Base-by-base conservation (phyloP, 495 filamentous ascomycete species). In the Trichoderma reesei region DNA sequence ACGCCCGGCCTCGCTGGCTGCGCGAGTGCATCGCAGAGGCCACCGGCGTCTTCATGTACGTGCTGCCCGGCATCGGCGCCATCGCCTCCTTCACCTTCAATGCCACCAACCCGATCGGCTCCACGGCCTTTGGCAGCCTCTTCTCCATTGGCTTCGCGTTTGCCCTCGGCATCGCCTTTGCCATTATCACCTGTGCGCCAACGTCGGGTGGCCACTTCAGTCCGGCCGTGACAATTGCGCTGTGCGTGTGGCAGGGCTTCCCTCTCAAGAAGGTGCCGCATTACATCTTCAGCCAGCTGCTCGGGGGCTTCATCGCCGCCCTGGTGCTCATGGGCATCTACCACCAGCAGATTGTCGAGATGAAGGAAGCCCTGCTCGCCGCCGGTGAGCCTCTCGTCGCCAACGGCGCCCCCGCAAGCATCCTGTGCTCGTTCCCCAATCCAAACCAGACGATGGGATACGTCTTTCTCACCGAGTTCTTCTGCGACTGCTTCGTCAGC, bases 141-240 rank as follows among this genome's bases (percentile, higher is more conserved):
- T 77, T 82, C 66, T 74, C 78, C 62, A 79, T 82, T 61, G 80
- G 80, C 34, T 78, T 70, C 66, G 77, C 79, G 5, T 82, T 77
- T 66, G 79, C 79, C 34, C 66, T 83, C 48, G 81, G 81, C 10
- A 83, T 83, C 65, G 76, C 79, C 13, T 82, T 83, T 65, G 81
- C 81, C 39, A 82, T 83, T 70, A 80, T 82, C 60, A 76, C 76
- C 44, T 81, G 79, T 62, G 81, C 75, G 59, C 68, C 80, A 8
- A 81, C 78, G 0, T 80, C 77, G 14, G 81, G 81, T 65, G 81
- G 81, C 9, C 81, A 83, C 65, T 82, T 82, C 66, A 80, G 80
- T 63, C 79, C 80, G 4, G 78, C 78, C 41, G 75, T 83, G 44
- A 82, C 80, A 5, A 70, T 83, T 41, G 75, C 73, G 65, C 76